phyloP scores from a whole-genome alignment of 75 land plant genomes.

The Chamaecyparis obtusa region DNA sequence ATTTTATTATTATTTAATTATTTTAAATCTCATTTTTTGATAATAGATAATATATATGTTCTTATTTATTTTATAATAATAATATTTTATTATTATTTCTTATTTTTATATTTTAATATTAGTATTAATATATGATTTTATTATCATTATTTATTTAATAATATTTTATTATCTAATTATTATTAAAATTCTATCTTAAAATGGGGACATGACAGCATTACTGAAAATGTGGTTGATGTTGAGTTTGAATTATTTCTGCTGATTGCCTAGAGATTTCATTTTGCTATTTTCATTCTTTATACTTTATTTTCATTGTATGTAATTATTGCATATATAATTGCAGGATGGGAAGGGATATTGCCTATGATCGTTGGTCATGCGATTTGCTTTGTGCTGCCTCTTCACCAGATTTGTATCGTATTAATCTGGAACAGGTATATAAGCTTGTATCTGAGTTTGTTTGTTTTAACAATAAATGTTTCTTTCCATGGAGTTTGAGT shows the following conservation, averaged over 20 bases:
- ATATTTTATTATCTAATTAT: too few relatives aligned
- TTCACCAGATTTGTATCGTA: constrained; percentile 90
- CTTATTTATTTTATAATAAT: too few relatives aligned
- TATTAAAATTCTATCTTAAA: too few relatives aligned
- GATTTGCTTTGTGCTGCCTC: constrained; percentile 97
- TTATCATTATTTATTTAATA: too few relatives aligned
- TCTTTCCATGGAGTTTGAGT: background rate
- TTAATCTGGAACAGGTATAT: constrained; percentile 90
- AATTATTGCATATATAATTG: constrained; percentile 5
- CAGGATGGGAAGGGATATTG: constrained; percentile 98
- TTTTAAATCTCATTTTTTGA: too few relatives aligned
- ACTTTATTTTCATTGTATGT: background rate
- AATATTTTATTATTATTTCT: too few relatives aligned
- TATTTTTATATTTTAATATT: too few relatives aligned
- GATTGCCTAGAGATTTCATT: background rate
- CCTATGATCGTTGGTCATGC: constrained; percentile 93
- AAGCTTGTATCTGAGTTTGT: background rate
- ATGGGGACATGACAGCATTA: too few relatives aligned
- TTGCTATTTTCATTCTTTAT: background rate
- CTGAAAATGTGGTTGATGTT: background rate
- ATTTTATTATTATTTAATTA: too few relatives aligned
- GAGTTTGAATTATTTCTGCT: background rate
- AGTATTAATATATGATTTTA: too few relatives aligned
- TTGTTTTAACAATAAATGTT: background rate
- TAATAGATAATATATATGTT: too few relatives aligned